Evolutionary conservation across 2,329 filamentous ascomycete genomes (phyloP), one percentile per base, ranked within the genome.

Genomic region (Boeremia lycopersici): DNA sequence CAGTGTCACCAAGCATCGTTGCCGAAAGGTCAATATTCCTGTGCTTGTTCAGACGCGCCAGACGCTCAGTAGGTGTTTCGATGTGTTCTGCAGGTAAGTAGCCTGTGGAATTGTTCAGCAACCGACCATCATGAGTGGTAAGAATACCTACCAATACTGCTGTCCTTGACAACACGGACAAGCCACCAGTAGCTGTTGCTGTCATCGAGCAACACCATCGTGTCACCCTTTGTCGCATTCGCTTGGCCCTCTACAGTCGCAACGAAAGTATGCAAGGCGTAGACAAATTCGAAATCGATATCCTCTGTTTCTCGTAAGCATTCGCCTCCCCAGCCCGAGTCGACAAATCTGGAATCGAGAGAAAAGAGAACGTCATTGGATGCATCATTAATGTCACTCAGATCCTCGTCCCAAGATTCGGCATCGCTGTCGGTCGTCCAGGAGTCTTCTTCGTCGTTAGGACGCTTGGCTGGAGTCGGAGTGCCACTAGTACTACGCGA

Each of bases 101-200:
- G 38, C 93, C 93, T 96, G 45, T 26, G n/a, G n/a, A 5, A 4
- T n/a, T 13, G 43, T 29, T 65, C 59, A 49, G 47, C 11, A 36
- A 17, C 15, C 23, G 11, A 26, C 10, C 8, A 23, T 1, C 1
- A n/a, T 19, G 6, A 15, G 33, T 8, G 1, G 7, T 29, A 9
- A 2, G 26, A 11, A 15, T 13, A 68, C 81, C 57, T 75, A 88
- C 86, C 86, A 75, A 99, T 99, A 73, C 92, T 98, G 74, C 90
- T 96, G 77, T 99, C 95, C 76, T 98, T 98, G 48, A 98, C 93
- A 40, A 99, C 90, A 62, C 93, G 85, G 12, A 99, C 95, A 57
- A 99, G 85, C 95, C 95, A 99, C 95, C 95, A 99, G 76, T 99
- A 99, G 78, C 93, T 98, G 79, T 99, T 99, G 78, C 92, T 98